A percentile compares a stretch with the other conserved stretches of the same genome.
Evolutionary conservation across 495 filamentous ascomycete species (phyloP).

Genomic region (Venustampulla echinocandica): DNA sequence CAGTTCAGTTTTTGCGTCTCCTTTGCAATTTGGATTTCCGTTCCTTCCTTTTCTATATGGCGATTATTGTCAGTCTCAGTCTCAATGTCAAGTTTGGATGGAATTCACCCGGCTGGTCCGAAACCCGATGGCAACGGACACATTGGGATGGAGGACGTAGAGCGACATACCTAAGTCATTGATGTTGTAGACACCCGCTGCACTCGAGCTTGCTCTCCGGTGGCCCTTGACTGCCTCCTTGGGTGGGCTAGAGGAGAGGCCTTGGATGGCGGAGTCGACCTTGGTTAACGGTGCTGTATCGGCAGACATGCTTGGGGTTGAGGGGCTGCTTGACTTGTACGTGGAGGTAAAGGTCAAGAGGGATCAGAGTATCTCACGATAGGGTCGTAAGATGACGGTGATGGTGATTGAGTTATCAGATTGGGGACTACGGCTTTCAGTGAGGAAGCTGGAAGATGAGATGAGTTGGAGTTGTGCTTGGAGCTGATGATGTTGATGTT

Average conservation of each 20-base stretch:
- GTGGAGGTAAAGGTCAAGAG: slow-evolving; percentile 5
- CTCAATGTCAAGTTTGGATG: slow-evolving; percentile 10
- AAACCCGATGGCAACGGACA: neutral
- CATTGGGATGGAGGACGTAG: no score
- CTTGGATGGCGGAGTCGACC: slow-evolving; percentile 80
- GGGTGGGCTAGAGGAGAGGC: slow-evolving; percentile 57
- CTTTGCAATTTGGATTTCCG: slow-evolving; percentile 66
- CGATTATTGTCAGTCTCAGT: slow-evolving; percentile 5
- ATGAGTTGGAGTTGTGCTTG: neutral
- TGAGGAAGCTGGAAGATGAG: neutral
- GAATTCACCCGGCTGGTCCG: slow-evolving; percentile 10
- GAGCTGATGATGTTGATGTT: neutral
- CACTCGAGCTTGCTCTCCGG: slow-evolving; percentile 58
- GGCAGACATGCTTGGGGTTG: slow-evolving; percentile 21
- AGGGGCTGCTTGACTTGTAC: slow-evolving; percentile 5
- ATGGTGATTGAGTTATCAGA: neutral
- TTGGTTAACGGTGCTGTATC: slow-evolving; percentile 48
- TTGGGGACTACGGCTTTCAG: no score
- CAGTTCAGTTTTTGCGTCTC: slow-evolving; percentile 88
- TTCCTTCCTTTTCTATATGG: slow-evolving; percentile 59
- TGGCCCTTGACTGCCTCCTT: slow-evolving; percentile 49
- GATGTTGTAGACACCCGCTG: slow-evolving; percentile 67
- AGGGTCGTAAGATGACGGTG: slow-evolving; percentile 10
- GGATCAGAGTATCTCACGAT: slow-evolving; percentile 11
- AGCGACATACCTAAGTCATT: slow-evolving; percentile 65